A percentile compares a stretch with the other conserved stretches of the same genome.
These are phyloP conservation scores for Suillus alpinus DNA, from an alignment of 768 basidiomycete species.

Conservation along the genomic window DNA sequence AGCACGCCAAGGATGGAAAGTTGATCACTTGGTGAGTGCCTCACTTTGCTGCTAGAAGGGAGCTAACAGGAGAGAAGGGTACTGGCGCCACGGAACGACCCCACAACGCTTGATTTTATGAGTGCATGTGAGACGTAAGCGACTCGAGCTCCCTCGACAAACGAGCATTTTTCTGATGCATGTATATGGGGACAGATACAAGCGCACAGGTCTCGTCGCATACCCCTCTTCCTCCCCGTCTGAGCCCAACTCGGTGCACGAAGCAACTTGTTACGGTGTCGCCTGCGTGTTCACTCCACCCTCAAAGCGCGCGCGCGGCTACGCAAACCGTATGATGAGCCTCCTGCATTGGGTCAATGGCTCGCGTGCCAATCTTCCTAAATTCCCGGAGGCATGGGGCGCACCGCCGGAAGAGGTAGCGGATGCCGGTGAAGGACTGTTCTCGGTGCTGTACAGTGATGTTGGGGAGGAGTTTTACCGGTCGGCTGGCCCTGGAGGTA, in stretches of 20 bases:
- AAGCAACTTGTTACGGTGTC: slow-evolving; percentile 48
- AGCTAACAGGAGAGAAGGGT: slow-evolving; percentile 40
- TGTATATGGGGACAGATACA: slow-evolving; percentile 32
- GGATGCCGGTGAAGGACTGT: slow-evolving; percentile 37
- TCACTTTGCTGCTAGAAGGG: neutral
- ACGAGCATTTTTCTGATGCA: slow-evolving; percentile 4
- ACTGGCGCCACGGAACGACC: slow-evolving; percentile 50
- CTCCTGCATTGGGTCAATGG: slow-evolving; percentile 58
- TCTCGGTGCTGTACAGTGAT: slow-evolving; percentile 55
- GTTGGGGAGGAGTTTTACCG: slow-evolving; percentile 47
- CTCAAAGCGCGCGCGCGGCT: slow-evolving; percentile 49
- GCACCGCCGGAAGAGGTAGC: slow-evolving; percentile 36
- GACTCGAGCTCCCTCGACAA: neutral
- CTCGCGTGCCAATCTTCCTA: slow-evolving; percentile 26
- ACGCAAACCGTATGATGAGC: slow-evolving; percentile 64
- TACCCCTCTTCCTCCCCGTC: slow-evolving; percentile 19
- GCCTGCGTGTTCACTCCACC: slow-evolving; percentile 58
- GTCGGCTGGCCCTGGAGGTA: slow-evolving; percentile 35
- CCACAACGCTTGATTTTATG: slow-evolving; percentile 46
- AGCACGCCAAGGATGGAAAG: slow-evolving; percentile 44
- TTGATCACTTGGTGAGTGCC: slow-evolving; percentile 47
- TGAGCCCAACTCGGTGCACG: slow-evolving; percentile 15
- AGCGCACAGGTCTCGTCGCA: slow-evolving; percentile 30
- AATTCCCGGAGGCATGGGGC: slow-evolving; percentile 43
- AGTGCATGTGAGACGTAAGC: slow-evolving; percentile 65